Evolutionary conservation across 768 basidiomycete genomes (phyloP).

Genomic region (Clitopilus hobsonii): DNA sequence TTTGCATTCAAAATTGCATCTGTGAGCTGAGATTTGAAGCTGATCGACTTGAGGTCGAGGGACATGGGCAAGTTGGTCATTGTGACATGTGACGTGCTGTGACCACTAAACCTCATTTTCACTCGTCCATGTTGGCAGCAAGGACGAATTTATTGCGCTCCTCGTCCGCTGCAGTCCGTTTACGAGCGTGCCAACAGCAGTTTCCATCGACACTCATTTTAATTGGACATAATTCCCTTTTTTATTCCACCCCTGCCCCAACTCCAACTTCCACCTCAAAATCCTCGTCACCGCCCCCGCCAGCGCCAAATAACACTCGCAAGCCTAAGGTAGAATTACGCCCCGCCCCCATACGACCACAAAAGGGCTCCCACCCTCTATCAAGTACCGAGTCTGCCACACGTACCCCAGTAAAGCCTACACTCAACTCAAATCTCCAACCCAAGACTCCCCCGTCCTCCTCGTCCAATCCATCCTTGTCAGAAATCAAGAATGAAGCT

Average conservation of each 20-base stretch:
- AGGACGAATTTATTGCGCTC: not conserved
- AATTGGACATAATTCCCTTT: slow-evolving; percentile 3
- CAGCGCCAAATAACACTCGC: slow-evolving; percentile 22
- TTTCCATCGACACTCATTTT: slow-evolving; percentile 2
- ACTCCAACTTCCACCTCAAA: slow-evolving; percentile 13
- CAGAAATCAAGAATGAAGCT: slow-evolving; percentile 42
- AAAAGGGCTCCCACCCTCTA: slow-evolving; percentile 2
- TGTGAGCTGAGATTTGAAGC: not conserved
- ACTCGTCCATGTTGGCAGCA: not conserved
- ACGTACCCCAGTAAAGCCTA: slow-evolving; percentile 24
- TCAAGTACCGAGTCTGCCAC: slow-evolving; percentile 17
- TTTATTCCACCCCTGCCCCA: slow-evolving; percentile 3
- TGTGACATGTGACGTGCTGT: not conserved
- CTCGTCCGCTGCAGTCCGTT: not conserved
- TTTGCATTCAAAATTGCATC: not conserved
- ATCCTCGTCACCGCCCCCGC: slow-evolving; percentile 16
- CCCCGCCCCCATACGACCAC: slow-evolving; percentile 55
- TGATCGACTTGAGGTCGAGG: not conserved
- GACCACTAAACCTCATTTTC: not conserved
- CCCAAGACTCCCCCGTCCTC: not conserved
- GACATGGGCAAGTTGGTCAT: not conserved
- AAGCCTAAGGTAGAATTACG: slow-evolving; percentile 56
- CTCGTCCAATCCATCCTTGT: slow-evolving; percentile 19
- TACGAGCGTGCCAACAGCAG: not conserved
- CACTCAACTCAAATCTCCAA: slow-evolving; percentile 12